Evolutionary conservation across 2,329 filamentous ascomycete genomes (phyloP).

Genomic region (Pseudofabraea citricarpa): DNA sequence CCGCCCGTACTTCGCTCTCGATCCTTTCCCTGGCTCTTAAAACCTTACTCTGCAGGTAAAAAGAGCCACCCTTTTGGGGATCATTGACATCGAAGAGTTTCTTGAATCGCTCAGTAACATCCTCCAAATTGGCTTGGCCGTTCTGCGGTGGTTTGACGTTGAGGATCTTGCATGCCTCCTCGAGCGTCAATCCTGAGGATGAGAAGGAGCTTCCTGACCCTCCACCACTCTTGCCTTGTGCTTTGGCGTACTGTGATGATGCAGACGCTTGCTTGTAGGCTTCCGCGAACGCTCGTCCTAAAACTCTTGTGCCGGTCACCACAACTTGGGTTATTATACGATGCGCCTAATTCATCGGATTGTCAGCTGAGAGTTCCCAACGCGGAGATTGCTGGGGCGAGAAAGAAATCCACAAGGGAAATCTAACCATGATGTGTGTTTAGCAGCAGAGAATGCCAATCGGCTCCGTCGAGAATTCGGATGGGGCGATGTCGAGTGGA

Average conservation of each 20-base stretch:
- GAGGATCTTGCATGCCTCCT: slow-evolving; percentile 95
- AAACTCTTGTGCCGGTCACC: slow-evolving; percentile 82
- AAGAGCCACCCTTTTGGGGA: slow-evolving; percentile 91
- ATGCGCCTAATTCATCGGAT: slow-evolving; percentile 63
- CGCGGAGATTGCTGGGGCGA: too few species aligned
- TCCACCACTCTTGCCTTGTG: slow-evolving; percentile 57
- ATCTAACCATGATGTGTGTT: too few species aligned
- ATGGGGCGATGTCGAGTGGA: too few species aligned
- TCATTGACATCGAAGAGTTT: slow-evolving; percentile 91
- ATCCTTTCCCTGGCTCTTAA: slow-evolving; percentile 86
- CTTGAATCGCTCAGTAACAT: slow-evolving; percentile 86
- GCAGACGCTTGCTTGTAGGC: slow-evolving; percentile 94
- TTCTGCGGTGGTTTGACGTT: slow-evolving; percentile 86
- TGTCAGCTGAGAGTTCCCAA: too few species aligned
- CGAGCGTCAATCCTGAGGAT: slow-evolving; percentile 75
- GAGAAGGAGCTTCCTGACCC: slow-evolving; percentile 41
- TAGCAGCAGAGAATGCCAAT: too few species aligned
- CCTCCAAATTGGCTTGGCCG: slow-evolving; percentile 72
- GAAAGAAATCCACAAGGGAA: too few species aligned
- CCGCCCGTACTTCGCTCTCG: slow-evolving; percentile 76
- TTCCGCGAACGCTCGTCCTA: slow-evolving; percentile 88
- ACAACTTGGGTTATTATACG: slow-evolving; percentile 92
- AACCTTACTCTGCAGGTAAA: slow-evolving; percentile 97
- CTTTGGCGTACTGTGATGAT: slow-evolving; percentile 74
- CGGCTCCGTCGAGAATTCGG: too few species aligned